Conservation (phyloP, 805 yeast species). For the Metschnikowia anglica region DNA sequence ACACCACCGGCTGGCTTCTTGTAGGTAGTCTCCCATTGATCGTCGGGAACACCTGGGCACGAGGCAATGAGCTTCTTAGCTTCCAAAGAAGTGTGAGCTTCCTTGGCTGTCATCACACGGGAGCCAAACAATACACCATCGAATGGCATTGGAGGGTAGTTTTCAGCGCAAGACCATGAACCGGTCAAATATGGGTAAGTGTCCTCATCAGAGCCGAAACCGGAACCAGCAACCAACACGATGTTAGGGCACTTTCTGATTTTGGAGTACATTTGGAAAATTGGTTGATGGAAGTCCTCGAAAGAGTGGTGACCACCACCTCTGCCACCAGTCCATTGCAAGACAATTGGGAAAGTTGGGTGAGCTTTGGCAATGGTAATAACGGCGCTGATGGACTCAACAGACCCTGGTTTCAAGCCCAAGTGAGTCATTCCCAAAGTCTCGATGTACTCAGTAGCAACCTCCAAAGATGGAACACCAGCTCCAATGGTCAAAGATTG, state of each 20-base stretch:
- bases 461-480: conserved; percentile 98
- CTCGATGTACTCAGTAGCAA: conserved; percentile 93
- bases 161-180: conserved; percentile 83
- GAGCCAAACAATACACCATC: conserved; percentile 97
- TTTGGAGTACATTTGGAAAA: conserved; percentile 91
- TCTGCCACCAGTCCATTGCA: conserved; percentile 99
- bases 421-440: conserved; percentile 89
- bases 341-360: conserved; percentile 93
- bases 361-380: conserved; percentile 91
- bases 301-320: conserved; percentile 99
- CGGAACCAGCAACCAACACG: conserved; percentile 93
- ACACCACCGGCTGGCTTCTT: conserved; percentile 96
- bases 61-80: conserved; percentile 91
- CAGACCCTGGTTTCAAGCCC: conserved; percentile 97
- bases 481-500: conserved; percentile 98
- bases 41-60: conserved; percentile 87
- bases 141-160: conserved; percentile 98
- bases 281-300: conserved; percentile 98
- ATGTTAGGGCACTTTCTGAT: conserved; percentile 90
- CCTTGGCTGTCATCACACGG: conserved; percentile 96
- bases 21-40: conserved; percentile 91
- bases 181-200: conserved; percentile 98
- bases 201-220: conserved; percentile 95
- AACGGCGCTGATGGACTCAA: conserved; percentile 85
- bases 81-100: conserved; percentile 88